Evolutionary conservation across 257 asterid genomes (phyloP).

Genomic region (Gentiana straminea): DNA sequence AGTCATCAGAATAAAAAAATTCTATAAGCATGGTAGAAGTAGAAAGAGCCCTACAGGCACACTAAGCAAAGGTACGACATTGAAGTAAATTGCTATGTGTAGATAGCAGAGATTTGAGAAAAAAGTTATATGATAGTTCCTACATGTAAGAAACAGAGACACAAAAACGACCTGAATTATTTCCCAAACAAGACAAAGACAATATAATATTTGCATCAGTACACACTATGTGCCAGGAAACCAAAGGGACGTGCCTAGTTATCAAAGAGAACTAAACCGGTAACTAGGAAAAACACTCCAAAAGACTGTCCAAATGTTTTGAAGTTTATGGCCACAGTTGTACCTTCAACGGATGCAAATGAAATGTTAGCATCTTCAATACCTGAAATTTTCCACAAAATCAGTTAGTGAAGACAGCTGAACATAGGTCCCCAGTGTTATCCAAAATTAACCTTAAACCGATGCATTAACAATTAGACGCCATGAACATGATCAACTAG

Average conservation of each 20-base stretch:
- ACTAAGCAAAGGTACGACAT: background rate
- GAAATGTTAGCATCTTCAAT: slow-evolving; percentile 20
- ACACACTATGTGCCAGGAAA: background rate
- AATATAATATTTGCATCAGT: background rate
- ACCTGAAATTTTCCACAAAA: slow-evolving; percentile 13
- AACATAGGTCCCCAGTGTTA: background rate
- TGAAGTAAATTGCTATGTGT: background rate
- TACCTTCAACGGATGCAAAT: slow-evolving; percentile 32
- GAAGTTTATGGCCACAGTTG: slow-evolving; percentile 1
- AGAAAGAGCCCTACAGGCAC: too few relatives aligned
- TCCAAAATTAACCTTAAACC: background rate
- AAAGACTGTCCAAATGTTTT: background rate
- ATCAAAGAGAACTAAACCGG: background rate
- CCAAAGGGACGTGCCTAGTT: background rate
- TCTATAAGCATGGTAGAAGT: too few relatives aligned
- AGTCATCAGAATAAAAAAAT: background rate
- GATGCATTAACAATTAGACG: background rate
- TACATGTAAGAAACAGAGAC: background rate
- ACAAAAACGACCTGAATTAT: background rate
- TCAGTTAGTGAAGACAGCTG: background rate
- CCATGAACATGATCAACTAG: background rate
- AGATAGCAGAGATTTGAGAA: background rate
- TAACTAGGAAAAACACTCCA: background rate
- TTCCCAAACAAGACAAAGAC: background rate
- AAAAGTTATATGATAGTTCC: background rate